Evolutionary conservation across 2,329 filamentous ascomycete species (phyloP).

Genomic region (Ascochyta fabae): DNA sequence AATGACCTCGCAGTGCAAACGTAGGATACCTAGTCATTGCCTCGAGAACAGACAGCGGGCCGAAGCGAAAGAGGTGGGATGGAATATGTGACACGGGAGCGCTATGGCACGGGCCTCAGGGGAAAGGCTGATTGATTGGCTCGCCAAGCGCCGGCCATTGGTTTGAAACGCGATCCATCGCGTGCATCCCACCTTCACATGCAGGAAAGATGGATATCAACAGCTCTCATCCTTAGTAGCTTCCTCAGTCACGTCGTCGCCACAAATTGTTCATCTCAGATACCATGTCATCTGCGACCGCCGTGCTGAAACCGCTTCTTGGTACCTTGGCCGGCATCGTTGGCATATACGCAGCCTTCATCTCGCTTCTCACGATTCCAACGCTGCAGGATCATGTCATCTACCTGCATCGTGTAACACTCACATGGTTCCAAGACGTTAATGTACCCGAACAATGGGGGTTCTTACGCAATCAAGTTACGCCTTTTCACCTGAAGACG

Average conservation of each 20-base stretch:
- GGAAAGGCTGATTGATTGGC: slow-evolving; percentile 15
- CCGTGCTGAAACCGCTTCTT: slow-evolving; percentile 31
- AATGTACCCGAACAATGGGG: slow-evolving; percentile 57
- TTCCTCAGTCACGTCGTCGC: background rate
- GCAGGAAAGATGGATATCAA: background rate
- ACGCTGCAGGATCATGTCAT: slow-evolving; percentile 63
- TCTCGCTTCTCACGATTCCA: slow-evolving; percentile 56
- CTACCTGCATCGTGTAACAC: slow-evolving; percentile 61
- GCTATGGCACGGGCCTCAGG: slow-evolving; percentile 5
- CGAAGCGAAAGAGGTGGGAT: background rate
- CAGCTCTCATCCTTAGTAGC: background rate
- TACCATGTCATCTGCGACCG: slow-evolving; percentile 26
- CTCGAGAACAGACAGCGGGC: background rate
- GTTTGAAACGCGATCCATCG: slow-evolving; percentile 11
- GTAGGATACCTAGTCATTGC: no score
- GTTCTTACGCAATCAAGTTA: slow-evolving; percentile 58
- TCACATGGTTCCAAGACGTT: slow-evolving; percentile 63
- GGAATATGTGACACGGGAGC: background rate
- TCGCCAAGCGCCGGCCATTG: slow-evolving; percentile 7
- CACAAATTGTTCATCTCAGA: no score
- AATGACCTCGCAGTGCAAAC: no score
- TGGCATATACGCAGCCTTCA: slow-evolving; percentile 51
- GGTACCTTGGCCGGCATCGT: slow-evolving; percentile 27
- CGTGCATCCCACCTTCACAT: slow-evolving; percentile 3
- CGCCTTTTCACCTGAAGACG: slow-evolving; percentile 56